phyloP scores from a whole-genome alignment of 75 land plant species.

The Picea sitchensis region DNA sequence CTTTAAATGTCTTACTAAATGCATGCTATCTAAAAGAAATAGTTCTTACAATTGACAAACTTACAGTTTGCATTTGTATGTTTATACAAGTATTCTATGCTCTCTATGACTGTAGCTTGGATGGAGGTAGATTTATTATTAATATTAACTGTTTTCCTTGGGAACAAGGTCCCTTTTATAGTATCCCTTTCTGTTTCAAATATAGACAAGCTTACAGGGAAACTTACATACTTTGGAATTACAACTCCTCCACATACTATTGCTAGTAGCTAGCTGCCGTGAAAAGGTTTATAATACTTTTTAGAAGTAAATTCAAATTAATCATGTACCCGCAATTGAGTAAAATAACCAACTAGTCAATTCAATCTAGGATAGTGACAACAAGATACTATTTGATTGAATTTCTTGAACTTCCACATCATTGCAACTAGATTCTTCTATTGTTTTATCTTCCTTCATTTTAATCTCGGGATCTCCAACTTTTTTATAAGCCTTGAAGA shows the following conservation, averaged over 20 bases:
- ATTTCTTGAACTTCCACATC: not conserved
- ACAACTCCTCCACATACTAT: not conserved
- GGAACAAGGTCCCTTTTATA: no score
- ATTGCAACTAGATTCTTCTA: not conserved
- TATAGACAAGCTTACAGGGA: not conserved
- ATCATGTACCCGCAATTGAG: not conserved
- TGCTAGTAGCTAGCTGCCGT: not conserved
- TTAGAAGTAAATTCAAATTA: not conserved
- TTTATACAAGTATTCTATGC: not conserved
- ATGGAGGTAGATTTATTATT: no score
- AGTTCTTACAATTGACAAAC: not conserved
- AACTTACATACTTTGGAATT: not conserved
- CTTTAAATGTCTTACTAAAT: constrained; percentile 4
- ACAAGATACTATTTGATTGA: not conserved
- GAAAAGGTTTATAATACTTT: not conserved
- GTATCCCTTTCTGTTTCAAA: no score
- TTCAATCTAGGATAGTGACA: not conserved
- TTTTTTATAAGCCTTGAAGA: no score
- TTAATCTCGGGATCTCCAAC: not conserved
- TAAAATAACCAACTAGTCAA: not conserved
- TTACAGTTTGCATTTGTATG: not conserved
- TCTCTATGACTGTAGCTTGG: no score
- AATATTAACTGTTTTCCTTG: no score
- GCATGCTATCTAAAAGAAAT: not conserved
- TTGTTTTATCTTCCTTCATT: not conserved